Evolutionary conservation across 2,329 filamentous ascomycete species (phyloP), one percentile per base, ranked within the genome.

Genomic region (Cytospora mali): DNA sequence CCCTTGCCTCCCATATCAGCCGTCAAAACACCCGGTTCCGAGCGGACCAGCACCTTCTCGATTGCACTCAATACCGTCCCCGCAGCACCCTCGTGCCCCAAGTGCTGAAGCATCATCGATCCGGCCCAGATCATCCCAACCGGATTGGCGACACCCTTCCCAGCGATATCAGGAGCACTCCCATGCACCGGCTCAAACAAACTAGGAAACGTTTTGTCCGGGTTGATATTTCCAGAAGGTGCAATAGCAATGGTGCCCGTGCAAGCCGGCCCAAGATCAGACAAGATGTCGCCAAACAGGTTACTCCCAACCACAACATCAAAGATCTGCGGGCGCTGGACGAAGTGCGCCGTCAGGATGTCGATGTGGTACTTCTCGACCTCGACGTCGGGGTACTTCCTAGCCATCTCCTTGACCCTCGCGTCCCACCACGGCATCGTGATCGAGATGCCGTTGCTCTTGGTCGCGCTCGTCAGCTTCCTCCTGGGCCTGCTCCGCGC

Each of bases 101-200:
- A 72, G 81, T 87, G 88, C 48, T 80, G 75, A 14, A 89, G 78
- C 84, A 91, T 86, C 77, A 89, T 88, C 6, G 87, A 85, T 0
- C 84, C 87, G 0, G 86, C 88, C 88, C 88, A 90, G 71, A 89
- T 88, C 7, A 86, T 87, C 7, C 83, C 87, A 0, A 89, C 79
- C 0, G 86, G 86, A 69, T 88, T 88, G 1, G 85, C 84, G 29
- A 86, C 77, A 0, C 85, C 85, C 68, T 85, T 83, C 3, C 87
- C 86, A 1, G 83, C 84, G 60, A 89, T 88, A 66, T 89, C 87
- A 4, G 85, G 86, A 0, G 85, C 86, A 29, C 81, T 85, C 11
- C 86, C 86, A 66, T 88, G 86, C 39, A 87, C 84, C 14, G 86
- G 84, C 74, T 88, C 85, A 64, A 87, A 88, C 76, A 88, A 82